Base-by-base conservation (phyloP, 805 yeast genomes). In the Starmera dryadoides region DNA sequence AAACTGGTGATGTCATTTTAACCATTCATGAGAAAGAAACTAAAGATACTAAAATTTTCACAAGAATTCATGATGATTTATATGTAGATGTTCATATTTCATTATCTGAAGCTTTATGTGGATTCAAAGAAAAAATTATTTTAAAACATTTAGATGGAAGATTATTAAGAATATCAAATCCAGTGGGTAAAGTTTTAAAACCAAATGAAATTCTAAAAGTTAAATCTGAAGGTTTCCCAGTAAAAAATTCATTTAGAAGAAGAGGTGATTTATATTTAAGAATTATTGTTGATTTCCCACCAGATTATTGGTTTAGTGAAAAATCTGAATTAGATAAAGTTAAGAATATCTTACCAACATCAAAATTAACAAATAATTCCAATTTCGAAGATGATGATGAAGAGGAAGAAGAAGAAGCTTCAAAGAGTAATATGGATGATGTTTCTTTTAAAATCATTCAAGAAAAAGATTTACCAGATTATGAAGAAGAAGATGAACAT, bases 171-270 rank as follows among this genome's bases (percentile, higher is more conserved):
- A 56, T 89, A 12, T 64, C 76, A 1, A 73, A 81, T 0, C 88
- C 89, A 1, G 63, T 71, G 4, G 97, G 97, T 2, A 82, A 81
- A 58, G 95, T 91, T 6, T 53, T 88, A 6, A 72, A 81, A 50
- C 96, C 96, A 0, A 81, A 83, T 8, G 86, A 86, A 45, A 71
- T 64, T 40, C 57, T 89, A 26, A 69, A 77, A 42, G 64, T 89
- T 11, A 59, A 69, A 30, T 73, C 73, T 32, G 95, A 87, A 58
- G 97, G 97, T 5, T 86, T 91, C 94, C 96, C 96, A 1, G 52
- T 73, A 5, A 61, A 63, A 42, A 47, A 49, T 29, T 42, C 60
- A n/a, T 53, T 43, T 33, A 55, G 42, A 11, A 53, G 48, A 43
- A 63, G 63, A 33, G 96, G 96, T 20, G 85, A 85, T 56, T 62